Evolutionary conservation across 768 basidiomycete species (phyloP), one percentile per base, ranked within the genome.

Genomic region (Panaeolus cyanescens): DNA sequence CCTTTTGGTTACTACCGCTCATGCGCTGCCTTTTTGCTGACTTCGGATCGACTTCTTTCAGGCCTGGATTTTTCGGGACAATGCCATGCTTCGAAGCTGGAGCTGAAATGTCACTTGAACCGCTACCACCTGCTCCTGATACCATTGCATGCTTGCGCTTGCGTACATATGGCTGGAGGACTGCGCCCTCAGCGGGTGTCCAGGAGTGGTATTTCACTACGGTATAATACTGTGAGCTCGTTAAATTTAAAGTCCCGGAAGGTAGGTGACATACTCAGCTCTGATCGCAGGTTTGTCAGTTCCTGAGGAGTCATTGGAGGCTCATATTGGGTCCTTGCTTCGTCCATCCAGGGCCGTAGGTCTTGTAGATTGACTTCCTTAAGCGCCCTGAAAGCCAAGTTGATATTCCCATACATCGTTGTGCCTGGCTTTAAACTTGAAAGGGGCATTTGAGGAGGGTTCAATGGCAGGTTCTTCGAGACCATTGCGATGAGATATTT

Each of bases 361-460:
- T 63, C 53, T 17, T 59, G 22, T 5, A 50, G 56, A 1, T 57
- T 34, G 13, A 65, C 59, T 25, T 59, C 31, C 32, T 64, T 61
- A 1, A 65, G 39, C 13, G 57, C 56, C 32, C 59, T 10, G 25
- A 50, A 20, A 28, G 45, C 60, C 25, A 69, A 53, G 5, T 56
- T 59, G n/a, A 69, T 60, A 22, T 67, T 66, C 6, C 68, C 68
- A 19, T 67, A 64, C 5, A 66, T 28, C 12, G 37, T 61, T 5
- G 65, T 32, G 2, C 28, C 34, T 2, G 64, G 59, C n/a, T 69
- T 63, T 50, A 63, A 64, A 8, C 55, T 17, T 22, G 45, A 32
- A 36, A 69, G 61, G 28, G 62, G 56, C 37, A 58, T 59, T 60
- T 67, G 70, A n/a, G 70, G 70, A 31, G 70, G 70, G 56, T 67